phyloP scores from a whole-genome alignment of 2,329 filamentous ascomycete genomes.

The Fusarium cyanostomum region DNA sequence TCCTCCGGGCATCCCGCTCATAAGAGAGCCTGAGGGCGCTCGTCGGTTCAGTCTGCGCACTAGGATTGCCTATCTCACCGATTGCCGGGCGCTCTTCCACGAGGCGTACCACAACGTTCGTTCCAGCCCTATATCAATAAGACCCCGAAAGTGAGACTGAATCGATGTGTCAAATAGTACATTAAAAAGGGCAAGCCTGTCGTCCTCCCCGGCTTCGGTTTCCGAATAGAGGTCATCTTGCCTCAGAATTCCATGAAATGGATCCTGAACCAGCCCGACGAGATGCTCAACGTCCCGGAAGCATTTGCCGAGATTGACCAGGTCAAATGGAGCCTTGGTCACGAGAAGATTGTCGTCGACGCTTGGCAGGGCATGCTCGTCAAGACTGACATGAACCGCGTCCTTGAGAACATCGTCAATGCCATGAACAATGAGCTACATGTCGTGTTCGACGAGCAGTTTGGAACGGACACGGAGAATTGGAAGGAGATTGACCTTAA shows the following conservation, averaged over 20 bases:
- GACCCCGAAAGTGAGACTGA: not conserved
- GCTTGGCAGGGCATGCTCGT: conserved; percentile 49
- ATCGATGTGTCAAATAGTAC: conserved; percentile 43
- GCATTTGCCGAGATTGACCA: conserved; percentile 54
- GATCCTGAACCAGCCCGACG: conserved; percentile 52
- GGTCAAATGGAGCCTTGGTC: conserved; percentile 50
- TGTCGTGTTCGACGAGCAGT: conserved; percentile 47
- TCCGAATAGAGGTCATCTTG: conserved; percentile 54
- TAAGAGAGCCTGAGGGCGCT: conserved; percentile 41
- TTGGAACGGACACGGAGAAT: conserved; percentile 46
- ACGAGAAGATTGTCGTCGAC: conserved; percentile 47
- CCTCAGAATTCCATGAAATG: conserved; percentile 53
- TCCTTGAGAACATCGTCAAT: conserved; percentile 47
- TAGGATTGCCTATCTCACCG: conserved; percentile 41
- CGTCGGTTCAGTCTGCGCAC: conserved; percentile 46
- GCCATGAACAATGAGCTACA: conserved; percentile 50
- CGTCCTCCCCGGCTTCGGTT: conserved; percentile 52
- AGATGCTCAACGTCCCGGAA: conserved; percentile 45
- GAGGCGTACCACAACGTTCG: conserved; percentile 47
- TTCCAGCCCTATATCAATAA: accelerated
- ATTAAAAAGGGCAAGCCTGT: conserved; percentile 54
- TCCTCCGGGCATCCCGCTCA: conserved; percentile 38
- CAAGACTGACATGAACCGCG: conserved; percentile 49
- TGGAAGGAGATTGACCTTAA: conserved; percentile 49
- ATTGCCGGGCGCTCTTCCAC: conserved; percentile 43